Evolutionary conservation across 768 basidiomycete genomes (phyloP), one percentile per base, ranked within the genome.

Genomic region (Mycena chlorophos): DNA sequence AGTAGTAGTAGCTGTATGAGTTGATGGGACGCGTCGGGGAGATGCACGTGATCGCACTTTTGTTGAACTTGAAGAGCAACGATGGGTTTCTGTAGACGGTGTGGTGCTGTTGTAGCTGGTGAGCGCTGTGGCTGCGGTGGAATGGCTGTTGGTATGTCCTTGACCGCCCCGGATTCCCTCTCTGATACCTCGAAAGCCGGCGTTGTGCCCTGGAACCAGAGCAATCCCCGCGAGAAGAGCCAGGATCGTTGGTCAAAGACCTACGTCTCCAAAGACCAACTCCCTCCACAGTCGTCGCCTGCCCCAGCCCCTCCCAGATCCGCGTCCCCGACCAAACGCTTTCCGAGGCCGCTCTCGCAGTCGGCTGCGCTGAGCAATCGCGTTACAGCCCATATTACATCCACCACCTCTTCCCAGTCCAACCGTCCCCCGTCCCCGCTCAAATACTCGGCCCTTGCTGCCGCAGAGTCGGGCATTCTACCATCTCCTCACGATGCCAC

Each of bases 31-130:
- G 22, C 27, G 22, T 52, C 73, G 8, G 77, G 72, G 57, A 52
- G 79, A 54, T 79, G 58, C 70, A 10, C 25, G n/a, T 40, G 10
- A 19, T 28, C 31, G 31, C 17, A 17, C 17, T 34, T 8, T 34
- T 34, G 31, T 34, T 34, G 31, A 34, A 34, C 31, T 34, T 34
- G 45, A 22, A n/a, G n/a, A n/a, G n/a, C 48, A 37, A 31, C 49
- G 22, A 93, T 93, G 91, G 88, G 87, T 22, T 93, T 93, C 65
- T 94, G 91, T 74, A 81, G 88, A 56, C 78, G 89, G 67, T 94
- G 91, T 66, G 91, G 91, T 54, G 88, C 92, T 59, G 91, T 94
- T 55, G 89, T 92, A 28, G 66, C 76, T 30, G 83, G 83, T 47
- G 70, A 74, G 39, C 87, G 87, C 50, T 92, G 89, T 71, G 86